Base-by-base conservation (phyloP, 768 basidiomycete genomes). In the Boletus rubropictus region DNA sequence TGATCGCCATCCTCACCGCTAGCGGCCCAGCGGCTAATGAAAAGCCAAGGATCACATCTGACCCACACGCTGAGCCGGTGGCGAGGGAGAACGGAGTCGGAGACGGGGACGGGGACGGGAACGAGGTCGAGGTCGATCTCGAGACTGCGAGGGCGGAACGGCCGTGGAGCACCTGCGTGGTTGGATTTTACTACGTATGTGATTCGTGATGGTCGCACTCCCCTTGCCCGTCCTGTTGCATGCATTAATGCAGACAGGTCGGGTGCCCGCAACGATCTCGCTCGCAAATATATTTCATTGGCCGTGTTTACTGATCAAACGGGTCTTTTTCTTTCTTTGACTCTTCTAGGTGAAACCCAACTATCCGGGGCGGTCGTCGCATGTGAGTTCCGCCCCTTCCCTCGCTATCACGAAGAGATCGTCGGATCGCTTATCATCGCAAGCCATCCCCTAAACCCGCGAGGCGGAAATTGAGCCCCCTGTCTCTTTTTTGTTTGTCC, bases 351-450 rank as follows among this genome's bases (percentile, higher is more conserved):
- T 89, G 42, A 89, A 89, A 66, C 87, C 86, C 29, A 93, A 93
- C 60, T 94, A 93, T 68, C 92, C 90, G 7, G 89, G 89, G 33
- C 74, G 90, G 51, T 90, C 87, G 8, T 89, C 87, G 34, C 91
- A 92, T 76, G 91, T 88, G 60, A 72, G 88, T 79, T 5, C 8
- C 24, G 24, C 1, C n/a, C 15, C 7, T 6, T 42, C 21, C 15
- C 6, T 12, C 17, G 11, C 32, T 31, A 7, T 20, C 34, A 32
- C 28, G 31, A 33, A 22, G n/a, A 11, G n/a, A 42, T 17, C 42
- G 22, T 33, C n/a, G 15, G 21, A n/a, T 33, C 22, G 11, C 21
- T 4, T 6, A 9, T 17, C 31, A 5, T 17, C 21, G 42, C n/a
- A 22, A 9, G 18, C 11, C 14, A 22, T 33, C 22, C 21, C 42